Evolutionary conservation across 441 rosid species (phyloP).

Genomic region (Croton setiger): DNA sequence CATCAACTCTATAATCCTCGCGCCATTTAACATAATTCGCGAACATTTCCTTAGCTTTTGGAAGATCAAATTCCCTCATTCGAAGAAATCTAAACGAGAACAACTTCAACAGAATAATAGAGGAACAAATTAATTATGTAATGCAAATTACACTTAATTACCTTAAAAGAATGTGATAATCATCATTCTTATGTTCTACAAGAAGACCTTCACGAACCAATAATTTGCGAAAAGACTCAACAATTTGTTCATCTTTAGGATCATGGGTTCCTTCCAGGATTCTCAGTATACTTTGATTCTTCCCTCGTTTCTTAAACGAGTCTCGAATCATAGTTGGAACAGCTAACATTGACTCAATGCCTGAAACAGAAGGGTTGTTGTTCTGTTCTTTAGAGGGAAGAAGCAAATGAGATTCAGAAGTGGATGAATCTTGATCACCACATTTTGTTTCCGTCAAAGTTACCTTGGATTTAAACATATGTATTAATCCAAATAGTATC

Average conservation of each 20-base stretch:
- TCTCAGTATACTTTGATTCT: constrained; percentile 36
- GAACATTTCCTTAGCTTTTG: constrained; percentile 46
- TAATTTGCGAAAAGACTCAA: constrained; percentile 38
- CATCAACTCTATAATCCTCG: constrained; percentile 41
- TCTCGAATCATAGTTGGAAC: constrained; percentile 34
- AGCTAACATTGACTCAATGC: constrained; percentile 32
- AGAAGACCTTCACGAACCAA: constrained; percentile 46
- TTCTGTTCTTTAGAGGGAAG: constrained; percentile 26
- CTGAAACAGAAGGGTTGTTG: constrained; percentile 20
- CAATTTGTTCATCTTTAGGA: constrained; percentile 45
- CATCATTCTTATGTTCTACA: constrained; percentile 34
- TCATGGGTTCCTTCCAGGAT: constrained; percentile 45
- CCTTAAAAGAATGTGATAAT: constrained; percentile 58
- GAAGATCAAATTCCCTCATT: constrained; percentile 51
- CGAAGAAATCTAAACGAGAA: constrained; percentile 40
- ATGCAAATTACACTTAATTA: not conserved
- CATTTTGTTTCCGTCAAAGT: constrained; percentile 26
- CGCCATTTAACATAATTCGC: constrained; percentile 53
- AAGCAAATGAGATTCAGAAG: constrained; percentile 29
- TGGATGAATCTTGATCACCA: constrained; percentile 20
- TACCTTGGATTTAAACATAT: constrained; percentile 28
- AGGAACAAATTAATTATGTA: not conserved
- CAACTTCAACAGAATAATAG: not conserved
- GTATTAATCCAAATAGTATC: not conserved
- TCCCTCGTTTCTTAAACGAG: constrained; percentile 40